phyloP scores from a whole-genome alignment of 768 basidiomycete genomes.

The Dioszegia aurantiaca region DNA sequence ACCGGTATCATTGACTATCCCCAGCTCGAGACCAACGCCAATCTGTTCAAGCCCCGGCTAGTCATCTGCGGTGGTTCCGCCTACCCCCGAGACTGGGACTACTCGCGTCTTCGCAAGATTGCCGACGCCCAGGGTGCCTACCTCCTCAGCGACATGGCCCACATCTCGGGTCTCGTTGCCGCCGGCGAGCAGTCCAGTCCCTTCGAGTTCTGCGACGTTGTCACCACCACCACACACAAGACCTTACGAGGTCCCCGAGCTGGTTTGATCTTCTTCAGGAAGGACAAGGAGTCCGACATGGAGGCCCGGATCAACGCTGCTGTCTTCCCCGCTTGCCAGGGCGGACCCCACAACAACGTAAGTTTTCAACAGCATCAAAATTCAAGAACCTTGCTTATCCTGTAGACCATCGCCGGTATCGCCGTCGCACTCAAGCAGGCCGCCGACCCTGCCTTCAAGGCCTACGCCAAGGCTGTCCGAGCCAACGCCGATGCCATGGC shows the following conservation, averaged over 20 bases:
- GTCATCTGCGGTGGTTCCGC: conserved; percentile 98
- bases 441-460: conserved; percentile 79
- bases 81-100: conserved; percentile 98
- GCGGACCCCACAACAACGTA: conserved; percentile 98
- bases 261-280: conserved; percentile 97
- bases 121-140: conserved; percentile 85
- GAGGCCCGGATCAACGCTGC: conserved; percentile 97
- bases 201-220: conserved; percentile 94
- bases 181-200: conserved; percentile 85
- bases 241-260: conserved; percentile 97
- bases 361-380: conserved; percentile 29
- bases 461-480: conserved; percentile 92
- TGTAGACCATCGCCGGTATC: conserved; percentile 85
- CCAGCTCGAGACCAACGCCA: conserved; percentile 74
- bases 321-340: conserved; percentile 99
- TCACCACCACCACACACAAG: conserved; percentile 99
- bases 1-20: conserved; percentile 88
- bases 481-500: conserved; percentile 79
- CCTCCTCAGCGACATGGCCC: conserved; percentile 95
- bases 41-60: conserved; percentile 90
- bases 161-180: conserved; percentile 92
- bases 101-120: conserved; percentile 71
- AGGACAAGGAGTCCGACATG: conserved; percentile 82
- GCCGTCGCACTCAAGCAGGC: conserved; percentile 91
- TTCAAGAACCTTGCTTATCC: background rate